Evolutionary conservation across 768 basidiomycete genomes (phyloP), one percentile per base, ranked within the genome.

Genomic region (Calocera viscosa): DNA sequence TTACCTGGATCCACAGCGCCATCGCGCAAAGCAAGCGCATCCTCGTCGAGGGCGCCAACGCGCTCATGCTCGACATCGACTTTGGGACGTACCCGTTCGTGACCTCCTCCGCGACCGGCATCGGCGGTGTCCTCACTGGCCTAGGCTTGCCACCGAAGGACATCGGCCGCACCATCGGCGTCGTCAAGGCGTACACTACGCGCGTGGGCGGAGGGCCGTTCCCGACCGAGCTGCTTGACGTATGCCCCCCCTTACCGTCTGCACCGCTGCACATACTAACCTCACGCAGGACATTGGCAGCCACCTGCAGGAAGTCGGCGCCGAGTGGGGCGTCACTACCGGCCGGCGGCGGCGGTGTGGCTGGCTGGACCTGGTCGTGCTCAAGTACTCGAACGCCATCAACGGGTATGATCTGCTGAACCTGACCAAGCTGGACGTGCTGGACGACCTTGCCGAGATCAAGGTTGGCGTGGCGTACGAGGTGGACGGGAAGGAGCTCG

Each of bases 141-240:
- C 85, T 99, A n/a, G 96, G 94, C 64, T 88, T 99, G 63, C 95
- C 96, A 1, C 94, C 96, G 5, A 87, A 87, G 77, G 77, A 83
- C 70, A 86, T 99, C 69, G 90, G 89, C n/a, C 84, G 85, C 63
- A 81, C 87, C 28, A 88, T 94, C 71, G 96, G 96, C 53, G 96
- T 99, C 68, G 81, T 97, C 74, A 99, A 98, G 77, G 96, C 96
- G 0, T 99, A 99, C 76, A 98, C 96, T 19, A 98, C 96, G 1
- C 85, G 96, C 30, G 96, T 99, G 26, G 96, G 96, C n/a, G 91
- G 93, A 40, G 96, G 96, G 0, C 96, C 96, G 2, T 98, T 99
- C 82, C 94, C 96, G 8, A 92, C 91, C 0, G 96, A 99, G 76
- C 91, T 93, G 75, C 82, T 96, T 66, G 89, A 94, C 76, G 89